These are phyloP conservation scores for Cordyceps cicadae DNA, from an alignment of 2,329 filamentous ascomycete species.

Conservation along the genomic window DNA sequence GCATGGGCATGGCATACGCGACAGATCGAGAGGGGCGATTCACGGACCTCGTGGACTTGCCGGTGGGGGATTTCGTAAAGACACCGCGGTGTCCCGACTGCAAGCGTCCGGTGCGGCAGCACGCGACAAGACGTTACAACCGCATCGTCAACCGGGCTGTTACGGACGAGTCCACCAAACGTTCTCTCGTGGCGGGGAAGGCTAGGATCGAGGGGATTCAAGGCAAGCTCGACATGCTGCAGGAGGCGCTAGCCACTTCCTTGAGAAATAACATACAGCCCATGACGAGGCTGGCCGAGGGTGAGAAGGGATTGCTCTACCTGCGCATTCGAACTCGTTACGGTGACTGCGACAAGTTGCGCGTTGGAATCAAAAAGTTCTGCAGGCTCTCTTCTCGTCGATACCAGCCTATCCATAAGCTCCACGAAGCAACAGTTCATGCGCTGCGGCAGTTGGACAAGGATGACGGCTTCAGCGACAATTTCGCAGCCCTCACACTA, in stretches of 20 bases:
- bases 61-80: slow-evolving; percentile 34
- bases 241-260: slow-evolving; percentile 13
- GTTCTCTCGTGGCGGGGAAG: slow-evolving; percentile 36
- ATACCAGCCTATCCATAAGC: slow-evolving; percentile 8
- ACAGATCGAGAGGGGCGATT: slow-evolving; percentile 26
- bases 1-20: slow-evolving; percentile 41
- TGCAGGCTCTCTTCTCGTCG: not conserved
- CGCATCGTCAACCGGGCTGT: slow-evolving; percentile 50
- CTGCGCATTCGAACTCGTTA: not conserved
- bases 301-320: not conserved
- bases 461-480: not conserved
- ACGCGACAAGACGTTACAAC: slow-evolving; percentile 46
- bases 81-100: slow-evolving; percentile 45
- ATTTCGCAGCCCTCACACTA: not conserved
- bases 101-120: slow-evolving; percentile 45
- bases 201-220: slow-evolving; percentile 28
- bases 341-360: not conserved
- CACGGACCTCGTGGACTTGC: slow-evolving; percentile 30
- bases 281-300: no score
- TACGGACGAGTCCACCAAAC: slow-evolving; percentile 54
- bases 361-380: not conserved
- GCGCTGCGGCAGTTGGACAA: not conserved
- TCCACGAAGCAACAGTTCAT: slow-evolving; percentile 26
- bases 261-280: not conserved
- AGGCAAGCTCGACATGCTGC: slow-evolving; percentile 18